phyloP scores from a whole-genome alignment of 768 basidiomycete genomes.

The Russula sp. region DNA sequence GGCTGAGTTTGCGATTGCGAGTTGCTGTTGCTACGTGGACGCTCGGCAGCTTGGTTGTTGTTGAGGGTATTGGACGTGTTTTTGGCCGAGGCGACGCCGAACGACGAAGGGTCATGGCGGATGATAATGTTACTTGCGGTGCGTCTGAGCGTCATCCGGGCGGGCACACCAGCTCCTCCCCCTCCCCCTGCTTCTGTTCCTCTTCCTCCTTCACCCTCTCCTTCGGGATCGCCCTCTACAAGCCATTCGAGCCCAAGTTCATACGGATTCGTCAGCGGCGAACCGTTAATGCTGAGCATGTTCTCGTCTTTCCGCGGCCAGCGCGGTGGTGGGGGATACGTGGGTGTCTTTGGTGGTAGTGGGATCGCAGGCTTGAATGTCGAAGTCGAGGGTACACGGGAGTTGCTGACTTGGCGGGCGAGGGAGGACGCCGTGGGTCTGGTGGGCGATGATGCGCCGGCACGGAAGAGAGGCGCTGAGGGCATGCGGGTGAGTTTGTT shows the following conservation, averaged over 20 bases:
- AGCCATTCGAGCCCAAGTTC: constrained; percentile 63
- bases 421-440: constrained; percentile 43
- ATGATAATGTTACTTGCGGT: constrained; percentile 60
- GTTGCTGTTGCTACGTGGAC: constrained; percentile 46
- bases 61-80: constrained; percentile 21
- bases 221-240: constrained; percentile 29
- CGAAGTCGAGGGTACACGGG: constrained; percentile 52
- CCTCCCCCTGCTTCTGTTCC: neutral
- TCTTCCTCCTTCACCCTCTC: no score
- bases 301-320: constrained; percentile 71
- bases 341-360: constrained; percentile 46
- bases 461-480: constrained; percentile 38
- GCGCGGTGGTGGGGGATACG: constrained; percentile 59
- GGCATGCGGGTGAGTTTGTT: constrained; percentile 36
- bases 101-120: constrained; percentile 51
- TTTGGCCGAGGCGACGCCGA: constrained; percentile 35
- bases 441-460: constrained; percentile 46
- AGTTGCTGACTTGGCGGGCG: constrained; percentile 21
- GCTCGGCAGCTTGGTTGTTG: constrained; percentile 35
- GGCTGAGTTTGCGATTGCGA: constrained; percentile 37
- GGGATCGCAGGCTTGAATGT: constrained; percentile 71
- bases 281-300: constrained; percentile 80
- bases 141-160: constrained; percentile 34
- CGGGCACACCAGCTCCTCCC: neutral
- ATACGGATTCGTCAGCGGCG: constrained; percentile 77